Conservation (phyloP, 140 eudicot genomes). For the Cichorium intybus region DNA sequence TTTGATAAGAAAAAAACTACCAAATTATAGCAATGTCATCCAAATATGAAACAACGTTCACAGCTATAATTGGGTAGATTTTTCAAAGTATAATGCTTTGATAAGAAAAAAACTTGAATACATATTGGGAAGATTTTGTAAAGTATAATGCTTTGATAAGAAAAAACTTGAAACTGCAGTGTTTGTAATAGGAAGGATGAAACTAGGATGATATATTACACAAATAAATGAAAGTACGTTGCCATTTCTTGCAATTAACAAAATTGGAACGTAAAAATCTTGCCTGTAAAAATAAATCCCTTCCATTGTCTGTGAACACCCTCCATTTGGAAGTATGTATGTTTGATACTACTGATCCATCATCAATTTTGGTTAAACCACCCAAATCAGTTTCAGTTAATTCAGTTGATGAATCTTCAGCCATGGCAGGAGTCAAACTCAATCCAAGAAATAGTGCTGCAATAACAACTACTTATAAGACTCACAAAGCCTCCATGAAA, state of each 20-base stretch:
- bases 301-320: conserved; percentile 76
- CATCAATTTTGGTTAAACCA: conserved; percentile 69
- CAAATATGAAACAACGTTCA: no score
- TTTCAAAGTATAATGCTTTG: not conserved
- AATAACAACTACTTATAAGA: not conserved
- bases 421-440: conserved; percentile 49
- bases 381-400: conserved; percentile 32
- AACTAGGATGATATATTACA: not conserved
- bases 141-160: not conserved
- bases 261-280: conserved; percentile 2
- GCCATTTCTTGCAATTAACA: not conserved
- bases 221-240: not conserved
- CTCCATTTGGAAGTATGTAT: conserved; percentile 94
- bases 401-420: conserved; percentile 57
- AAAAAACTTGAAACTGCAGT: no score
- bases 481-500: not conserved
- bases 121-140: not conserved
- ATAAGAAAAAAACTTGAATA: not conserved
- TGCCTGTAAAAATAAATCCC: conserved; percentile 78
- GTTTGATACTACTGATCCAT: conserved; percentile 84
- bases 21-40: no score
- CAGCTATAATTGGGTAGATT: not conserved
- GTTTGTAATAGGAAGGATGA: not conserved
- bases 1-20: no score
- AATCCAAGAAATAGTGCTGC: conserved; percentile 65